Evolutionary conservation across 331 rosid genomes (phyloP).

Genomic region (Cydonia oblonga): DNA sequence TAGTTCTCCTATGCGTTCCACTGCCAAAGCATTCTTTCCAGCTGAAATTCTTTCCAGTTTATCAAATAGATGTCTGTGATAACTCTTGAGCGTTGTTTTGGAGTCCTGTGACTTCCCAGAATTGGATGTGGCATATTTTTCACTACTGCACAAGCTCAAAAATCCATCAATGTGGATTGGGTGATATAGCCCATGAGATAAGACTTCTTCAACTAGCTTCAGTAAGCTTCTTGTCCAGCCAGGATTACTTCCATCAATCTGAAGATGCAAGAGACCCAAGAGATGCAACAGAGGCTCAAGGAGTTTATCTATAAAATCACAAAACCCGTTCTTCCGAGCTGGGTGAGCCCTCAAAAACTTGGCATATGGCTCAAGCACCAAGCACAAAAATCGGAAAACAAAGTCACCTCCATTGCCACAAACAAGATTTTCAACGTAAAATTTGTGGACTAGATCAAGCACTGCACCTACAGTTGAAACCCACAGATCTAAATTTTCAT

Average conservation of each 20-base stretch:
- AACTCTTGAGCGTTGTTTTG: slow-evolving; percentile 46
- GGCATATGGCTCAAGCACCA: slow-evolving; percentile 69
- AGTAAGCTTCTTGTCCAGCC: slow-evolving; percentile 30
- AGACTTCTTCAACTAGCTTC: slow-evolving; percentile 57
- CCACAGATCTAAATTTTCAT: slow-evolving; percentile 69
- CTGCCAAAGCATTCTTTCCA: slow-evolving; percentile 43
- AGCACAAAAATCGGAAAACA: slow-evolving; percentile 39
- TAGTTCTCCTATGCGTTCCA: slow-evolving; percentile 54
- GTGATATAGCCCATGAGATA: slow-evolving; percentile 71
- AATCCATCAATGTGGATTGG: slow-evolving; percentile 63
- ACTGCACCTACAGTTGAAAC: slow-evolving; percentile 36
- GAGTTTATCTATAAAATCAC: slow-evolving; percentile 56
- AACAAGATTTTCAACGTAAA: slow-evolving; percentile 32
- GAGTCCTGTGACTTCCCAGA: slow-evolving; percentile 33
- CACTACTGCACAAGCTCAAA: slow-evolving; percentile 48
- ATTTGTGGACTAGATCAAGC: slow-evolving; percentile 47
- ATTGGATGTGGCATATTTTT: slow-evolving; percentile 32
- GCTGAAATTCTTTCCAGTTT: slow-evolving; percentile 37
- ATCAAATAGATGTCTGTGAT: slow-evolving; percentile 76
- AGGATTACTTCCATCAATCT: slow-evolving; percentile 26
- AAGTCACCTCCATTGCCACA: slow-evolving; percentile 30
- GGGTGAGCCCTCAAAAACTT: slow-evolving; percentile 59
- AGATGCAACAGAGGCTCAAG: slow-evolving; percentile 71
- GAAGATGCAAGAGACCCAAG: slow-evolving; percentile 39
- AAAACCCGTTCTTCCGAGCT: slow-evolving; percentile 61